Percentiles rank a stretch among this genome's conserved stretches.
Evolutionary conservation across 2,329 filamentous ascomycete genomes (phyloP).

Genomic region (Aureobasidium sp.): DNA sequence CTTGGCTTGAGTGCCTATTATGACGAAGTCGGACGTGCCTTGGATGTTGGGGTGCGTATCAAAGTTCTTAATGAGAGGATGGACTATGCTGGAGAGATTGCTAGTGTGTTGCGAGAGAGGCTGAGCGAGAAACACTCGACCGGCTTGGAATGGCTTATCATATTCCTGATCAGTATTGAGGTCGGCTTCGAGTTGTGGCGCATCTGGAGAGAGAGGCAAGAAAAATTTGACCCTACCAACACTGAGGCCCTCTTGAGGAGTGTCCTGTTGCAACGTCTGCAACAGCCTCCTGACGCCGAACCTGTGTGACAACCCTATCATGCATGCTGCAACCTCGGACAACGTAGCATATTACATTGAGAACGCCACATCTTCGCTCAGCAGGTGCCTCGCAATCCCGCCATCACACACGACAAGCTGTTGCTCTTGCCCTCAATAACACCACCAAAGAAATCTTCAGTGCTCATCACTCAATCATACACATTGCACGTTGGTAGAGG

Average conservation of each 20-base stretch:
- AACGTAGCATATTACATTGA: not conserved
- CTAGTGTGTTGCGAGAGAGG: conserved; percentile 77
- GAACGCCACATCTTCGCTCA: not conserved
- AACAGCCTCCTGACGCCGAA: not conserved
- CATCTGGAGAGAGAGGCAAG: conserved; percentile 57
- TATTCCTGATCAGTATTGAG: conserved; percentile 85
- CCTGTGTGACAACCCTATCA: not conserved
- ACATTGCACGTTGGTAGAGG: not conserved
- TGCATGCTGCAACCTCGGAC: not conserved
- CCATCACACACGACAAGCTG: not conserved
- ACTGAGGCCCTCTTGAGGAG: conserved; percentile 34
- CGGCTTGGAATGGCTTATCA: conserved; percentile 91
- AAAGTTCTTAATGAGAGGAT: conserved; percentile 92
- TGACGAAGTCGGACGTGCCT: conserved; percentile 79
- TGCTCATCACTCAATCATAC: not conserved
- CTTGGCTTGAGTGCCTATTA: conserved; percentile 91
- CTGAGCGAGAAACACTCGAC: conserved; percentile 85
- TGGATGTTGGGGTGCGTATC: conserved; percentile 89
- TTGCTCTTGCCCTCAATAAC: not conserved
- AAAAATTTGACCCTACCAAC: conserved; percentile 36
- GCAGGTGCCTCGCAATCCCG: not conserved
- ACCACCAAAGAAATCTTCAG: not conserved
- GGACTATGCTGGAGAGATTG: conserved; percentile 95
- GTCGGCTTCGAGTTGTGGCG: conserved; percentile 78
- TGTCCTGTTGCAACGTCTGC: conserved; percentile 26